Evolutionary conservation across 371 early-diverging fungal species (phyloP), one percentile per base, ranked within the genome.

Genomic region (Circinella umbellata): DNA sequence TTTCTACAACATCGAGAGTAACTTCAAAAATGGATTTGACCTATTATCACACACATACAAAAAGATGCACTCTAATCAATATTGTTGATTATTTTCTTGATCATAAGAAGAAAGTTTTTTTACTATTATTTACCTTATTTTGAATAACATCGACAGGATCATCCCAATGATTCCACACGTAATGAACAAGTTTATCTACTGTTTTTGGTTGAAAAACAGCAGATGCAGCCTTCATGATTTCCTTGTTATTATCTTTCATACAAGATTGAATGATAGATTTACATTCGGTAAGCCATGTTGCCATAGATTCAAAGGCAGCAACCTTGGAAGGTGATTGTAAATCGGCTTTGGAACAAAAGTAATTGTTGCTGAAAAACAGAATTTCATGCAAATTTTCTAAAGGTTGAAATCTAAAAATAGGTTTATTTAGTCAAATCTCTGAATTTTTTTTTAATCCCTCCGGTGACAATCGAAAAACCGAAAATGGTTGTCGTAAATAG

Each of bases 121-220:
- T 27, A 2, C 27, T 27, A 27, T 27, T 27, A 27, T 27, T 74
- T 74, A 83, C 88, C 73, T 91, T 92, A 70, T 88, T 85, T 64
- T 92, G 93, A 15, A 94, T 87, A 1, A 91, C 87, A 67, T 93
- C 93, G 10, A 91, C 80, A n/a, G 92, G 92, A 67, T 94, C 94
- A 69, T 93, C 93, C 93, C 94, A 94, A 69, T 92, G 89, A 69
- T 90, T 86, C 83, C 89, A 90, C 38, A 93, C 87, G 63, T 90
- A 91, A 9, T 86, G 84, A 49, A 92, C 76, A 39, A 93, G 73
- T 37, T 73, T 78, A 55, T 90, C 88, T 60, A 81, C 79, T 11
- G 80, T 84, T 11, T 78, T 69, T 4, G 72, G 75, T n/a, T 76
- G 61, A 42, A 89, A 63, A 5, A 78, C 70, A 0, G 69, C 64